Conservation (phyloP, 2,329 filamentous ascomycete species). For the Harringtonia lauricola region DNA sequence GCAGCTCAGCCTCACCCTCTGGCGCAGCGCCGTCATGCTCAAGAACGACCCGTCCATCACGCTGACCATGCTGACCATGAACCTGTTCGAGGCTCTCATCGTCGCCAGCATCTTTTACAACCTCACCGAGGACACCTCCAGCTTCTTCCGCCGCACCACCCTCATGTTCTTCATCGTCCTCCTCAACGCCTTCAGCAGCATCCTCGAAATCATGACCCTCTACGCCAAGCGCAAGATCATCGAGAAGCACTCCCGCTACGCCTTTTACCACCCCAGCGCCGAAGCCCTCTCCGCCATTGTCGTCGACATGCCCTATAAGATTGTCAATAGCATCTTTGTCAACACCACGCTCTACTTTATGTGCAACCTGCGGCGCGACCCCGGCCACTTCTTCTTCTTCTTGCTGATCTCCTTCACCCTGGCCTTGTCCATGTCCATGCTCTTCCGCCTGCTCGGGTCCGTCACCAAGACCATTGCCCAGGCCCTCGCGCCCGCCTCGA, state of each 20-base stretch:
- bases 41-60: slow-evolving; percentile 68
- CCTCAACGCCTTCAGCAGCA: slow-evolving; percentile 72
- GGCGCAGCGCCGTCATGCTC: slow-evolving; percentile 68
- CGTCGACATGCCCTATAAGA: slow-evolving; percentile 72
- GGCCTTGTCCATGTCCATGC: slow-evolving; percentile 69
- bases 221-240: slow-evolving; percentile 85
- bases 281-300: slow-evolving; percentile 80
- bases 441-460: slow-evolving; percentile 36
- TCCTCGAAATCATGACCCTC: slow-evolving; percentile 72
- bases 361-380: slow-evolving; percentile 63
- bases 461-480: slow-evolving; percentile 32
- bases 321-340: slow-evolving; percentile 63
- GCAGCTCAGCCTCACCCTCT: slow-evolving; percentile 68
- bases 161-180: slow-evolving; percentile 79
- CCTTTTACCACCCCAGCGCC: slow-evolving; percentile 77
- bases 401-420: slow-evolving; percentile 62
- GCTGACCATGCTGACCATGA: slow-evolving; percentile 55
- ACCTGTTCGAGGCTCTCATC: slow-evolving; percentile 65
- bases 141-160: slow-evolving; percentile 50
- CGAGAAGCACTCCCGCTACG: slow-evolving; percentile 79
- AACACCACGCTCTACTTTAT: slow-evolving; percentile 80
- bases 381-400: slow-evolving; percentile 77
- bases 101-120: slow-evolving; percentile 74
- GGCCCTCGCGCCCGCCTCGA: slow-evolving; percentile 26
- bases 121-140: slow-evolving; percentile 46